Evolutionary conservation across 805 yeast species (phyloP), one percentile per base, ranked within the genome.

Genomic region (Wickerhamomyces sydowiorum): DNA sequence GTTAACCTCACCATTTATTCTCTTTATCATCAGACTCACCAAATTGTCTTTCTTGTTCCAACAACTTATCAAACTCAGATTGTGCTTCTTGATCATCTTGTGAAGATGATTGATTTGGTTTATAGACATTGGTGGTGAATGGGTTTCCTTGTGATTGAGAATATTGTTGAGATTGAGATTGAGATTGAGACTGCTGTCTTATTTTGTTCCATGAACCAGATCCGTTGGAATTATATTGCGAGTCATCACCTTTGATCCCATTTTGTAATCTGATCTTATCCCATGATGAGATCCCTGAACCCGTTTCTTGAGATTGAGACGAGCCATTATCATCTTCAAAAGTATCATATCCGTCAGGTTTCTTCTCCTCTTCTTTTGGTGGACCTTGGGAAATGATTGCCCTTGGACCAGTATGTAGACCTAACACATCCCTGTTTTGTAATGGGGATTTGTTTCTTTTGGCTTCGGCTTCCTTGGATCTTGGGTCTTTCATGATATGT

Each of bases 401-500:
- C 29, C 52, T 49, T 15, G 59, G 62, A 1, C 67, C 66, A n/a
- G 62, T 50, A 40, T 67, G 64, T 9, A 68, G 47, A 0, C 67
- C 67, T 40, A 69, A 20, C 1, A 68, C 67, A 42, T 66, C 70
- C 39, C 66, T 64, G 24, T 64, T 65, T 24, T 65, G 55, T 34
- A 64, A 51, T n/a, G 63, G 48, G 2, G 46, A 43, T 39, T 54
- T 55, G 33, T 45, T 43, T 37, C 56, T 47, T 27, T 46, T 47
- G 9, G 48, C 49, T 4, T 55, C 64, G 12, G 64, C 57, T 27
- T 67, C 57, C 48, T 61, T 50, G 0, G 54, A 52, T 51, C 70
- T 62, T 6, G 89, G 89, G 52, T 82, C 82, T 41, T 73, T 73
- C 49, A 82, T 60, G 30, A 74, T 65, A 38, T 67, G 67, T 18